Percentiles rank a stretch among this genome's conserved stretches.
These are phyloP conservation scores for Isochrysis galbana DNA, from an alignment of 78 protist species.

Conservation along the genomic window DNA sequence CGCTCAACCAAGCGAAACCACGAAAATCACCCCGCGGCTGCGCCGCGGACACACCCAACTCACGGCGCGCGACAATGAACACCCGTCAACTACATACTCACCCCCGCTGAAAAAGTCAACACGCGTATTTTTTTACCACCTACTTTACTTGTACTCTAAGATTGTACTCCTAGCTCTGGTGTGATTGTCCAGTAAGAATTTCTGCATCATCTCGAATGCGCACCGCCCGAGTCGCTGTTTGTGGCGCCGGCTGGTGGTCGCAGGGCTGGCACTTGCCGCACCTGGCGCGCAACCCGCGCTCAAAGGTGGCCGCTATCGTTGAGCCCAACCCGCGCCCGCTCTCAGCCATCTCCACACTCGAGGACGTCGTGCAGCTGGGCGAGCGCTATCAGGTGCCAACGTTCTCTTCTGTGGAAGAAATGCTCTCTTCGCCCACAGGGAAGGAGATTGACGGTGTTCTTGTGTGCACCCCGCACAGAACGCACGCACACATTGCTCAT, in stretches of 20 bases:
- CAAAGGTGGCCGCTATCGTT: neutral
- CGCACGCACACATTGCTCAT: neutral
- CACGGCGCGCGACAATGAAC: no score
- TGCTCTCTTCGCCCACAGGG: neutral
- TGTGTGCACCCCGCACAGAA: neutral
- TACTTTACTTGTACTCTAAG: no score
- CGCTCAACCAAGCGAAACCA: no score
- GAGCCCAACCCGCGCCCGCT: neutral
- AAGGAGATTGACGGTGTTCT: neutral
- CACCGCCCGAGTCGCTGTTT: constrained; percentile 1
- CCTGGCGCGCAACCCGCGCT: neutral
- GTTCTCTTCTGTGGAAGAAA: neutral
- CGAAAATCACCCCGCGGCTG: no score
- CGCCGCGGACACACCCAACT: no score
- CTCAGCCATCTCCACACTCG: neutral
- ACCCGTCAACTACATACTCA: no score
- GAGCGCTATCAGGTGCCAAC: neutral
- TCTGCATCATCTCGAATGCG: no score
- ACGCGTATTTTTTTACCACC: no score
- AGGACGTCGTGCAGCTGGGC: neutral
- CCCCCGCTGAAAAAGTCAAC: no score
- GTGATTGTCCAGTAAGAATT: no score
- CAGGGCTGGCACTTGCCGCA: constrained; percentile 33
- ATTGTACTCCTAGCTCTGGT: no score
- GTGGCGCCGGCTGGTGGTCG: constrained; percentile 34